Evolutionary conservation across 495 filamentous ascomycete species (phyloP).

Genomic region (Cercophora newfieldiana): DNA sequence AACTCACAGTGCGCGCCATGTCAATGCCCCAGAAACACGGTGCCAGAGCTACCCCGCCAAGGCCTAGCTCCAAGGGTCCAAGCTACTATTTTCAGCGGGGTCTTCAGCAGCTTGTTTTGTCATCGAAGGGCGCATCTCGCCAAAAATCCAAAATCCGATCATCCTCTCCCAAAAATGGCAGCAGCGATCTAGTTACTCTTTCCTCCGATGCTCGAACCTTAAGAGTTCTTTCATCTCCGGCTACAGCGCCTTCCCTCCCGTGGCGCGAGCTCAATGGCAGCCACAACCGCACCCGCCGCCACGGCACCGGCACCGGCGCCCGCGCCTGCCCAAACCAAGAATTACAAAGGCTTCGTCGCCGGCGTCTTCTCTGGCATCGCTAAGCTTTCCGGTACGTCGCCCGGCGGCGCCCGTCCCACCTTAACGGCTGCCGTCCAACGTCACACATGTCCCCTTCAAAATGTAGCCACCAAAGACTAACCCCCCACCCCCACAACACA

Average conservation of each 20-base stretch:
- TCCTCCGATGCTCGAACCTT: neutral
- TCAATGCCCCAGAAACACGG: neutral
- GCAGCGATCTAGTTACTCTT: neutral
- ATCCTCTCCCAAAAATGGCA: neutral
- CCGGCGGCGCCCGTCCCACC: conserved; percentile 4
- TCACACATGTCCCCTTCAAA: neutral
- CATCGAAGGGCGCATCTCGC: neutral
- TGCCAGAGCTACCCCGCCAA: conserved; percentile 10
- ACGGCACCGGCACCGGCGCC: conserved; percentile 15
- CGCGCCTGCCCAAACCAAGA: conserved; percentile 28
- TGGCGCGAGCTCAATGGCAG: conserved; percentile 19
- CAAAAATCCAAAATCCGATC: neutral
- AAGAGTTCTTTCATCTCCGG: neutral
- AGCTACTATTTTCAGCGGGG: conserved; percentile 3
- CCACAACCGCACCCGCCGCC: conserved; percentile 6
- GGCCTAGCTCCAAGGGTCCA: conserved; percentile 12
- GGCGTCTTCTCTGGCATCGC: conserved; percentile 91
- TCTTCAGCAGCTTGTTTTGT: conserved; percentile 1
- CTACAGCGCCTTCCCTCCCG: neutral
- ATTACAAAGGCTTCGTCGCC: conserved; percentile 92
- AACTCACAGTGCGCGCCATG: neutral
- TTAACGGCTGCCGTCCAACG: neutral
- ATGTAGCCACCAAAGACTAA: neutral
- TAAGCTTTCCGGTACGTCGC: conserved; percentile 82
- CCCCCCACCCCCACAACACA: too few species aligned